A percentile compares a stretch with the other conserved stretches of the same genome.
phyloP scores from a whole-genome alignment of 805 yeast genomes.

The Tetrapisispora fleetii region DNA sequence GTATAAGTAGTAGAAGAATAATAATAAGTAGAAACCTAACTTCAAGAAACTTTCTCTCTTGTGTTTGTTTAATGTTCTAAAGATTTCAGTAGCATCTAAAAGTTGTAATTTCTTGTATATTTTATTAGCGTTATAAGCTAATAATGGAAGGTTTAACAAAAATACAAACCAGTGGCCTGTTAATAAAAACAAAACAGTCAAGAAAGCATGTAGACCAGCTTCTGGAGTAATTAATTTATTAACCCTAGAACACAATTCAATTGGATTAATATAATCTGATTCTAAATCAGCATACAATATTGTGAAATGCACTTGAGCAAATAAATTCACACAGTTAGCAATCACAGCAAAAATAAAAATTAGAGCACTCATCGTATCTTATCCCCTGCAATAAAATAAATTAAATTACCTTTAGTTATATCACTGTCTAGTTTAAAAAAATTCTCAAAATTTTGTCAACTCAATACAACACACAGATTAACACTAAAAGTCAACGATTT shows the following conservation, averaged over 20 bases:
- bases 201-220: conserved; percentile 68
- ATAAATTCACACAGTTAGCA: conserved; percentile 77
- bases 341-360: conserved; percentile 65
- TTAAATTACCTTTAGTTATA: too few species aligned
- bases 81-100: conserved; percentile 94
- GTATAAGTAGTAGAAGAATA: conserved; percentile 94
- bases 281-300: conserved; percentile 92
- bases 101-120: conserved; percentile 70
- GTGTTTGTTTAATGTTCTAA: conserved; percentile 85
- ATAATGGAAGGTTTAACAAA: conserved; percentile 69
- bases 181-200: conserved; percentile 61
- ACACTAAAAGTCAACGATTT: too few species aligned
- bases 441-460: too few species aligned
- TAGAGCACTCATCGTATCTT: conserved; percentile 12
- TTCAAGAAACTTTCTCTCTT: conserved; percentile 87
- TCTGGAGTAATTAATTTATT: conserved; percentile 87
- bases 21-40: conserved; percentile 77
- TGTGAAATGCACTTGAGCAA: conserved; percentile 88
- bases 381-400: background rate
- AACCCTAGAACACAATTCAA: conserved; percentile 87
- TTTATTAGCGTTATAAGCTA: conserved; percentile 76
- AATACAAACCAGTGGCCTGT: conserved; percentile 91
- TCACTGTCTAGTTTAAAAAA: background rate
- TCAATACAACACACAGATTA: too few species aligned
- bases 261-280: conserved; percentile 94